phyloP scores from a whole-genome alignment of 2,329 filamentous ascomycete genomes.

The Alternaria burnsii region DNA sequence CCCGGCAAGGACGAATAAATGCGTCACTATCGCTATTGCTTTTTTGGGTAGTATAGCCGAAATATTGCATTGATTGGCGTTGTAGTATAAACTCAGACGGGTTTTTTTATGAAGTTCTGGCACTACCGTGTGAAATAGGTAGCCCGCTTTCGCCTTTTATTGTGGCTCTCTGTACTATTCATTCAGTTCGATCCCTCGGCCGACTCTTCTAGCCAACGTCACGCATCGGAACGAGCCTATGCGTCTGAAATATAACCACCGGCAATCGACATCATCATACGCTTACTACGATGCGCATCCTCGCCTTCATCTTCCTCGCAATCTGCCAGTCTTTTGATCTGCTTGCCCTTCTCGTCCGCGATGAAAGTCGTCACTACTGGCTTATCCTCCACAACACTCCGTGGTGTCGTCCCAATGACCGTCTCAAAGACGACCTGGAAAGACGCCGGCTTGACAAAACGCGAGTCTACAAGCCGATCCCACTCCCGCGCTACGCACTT shows the following conservation, averaged over 20 bases:
- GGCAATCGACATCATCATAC: not conserved
- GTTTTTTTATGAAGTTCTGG: not conserved
- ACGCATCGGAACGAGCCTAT: not conserved
- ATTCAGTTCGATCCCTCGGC: not conserved
- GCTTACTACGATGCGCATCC: conserved; percentile 12
- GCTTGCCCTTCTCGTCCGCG: not conserved
- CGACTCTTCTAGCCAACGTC: not conserved
- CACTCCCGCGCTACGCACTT: conserved; percentile 23
- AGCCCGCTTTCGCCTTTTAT: not conserved
- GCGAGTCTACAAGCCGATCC: conserved; percentile 23
- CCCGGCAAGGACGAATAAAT: not conserved
- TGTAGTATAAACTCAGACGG: not conserved
- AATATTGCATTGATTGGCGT: conserved; percentile 2
- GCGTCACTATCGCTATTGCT: not conserved
- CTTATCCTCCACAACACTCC: not conserved
- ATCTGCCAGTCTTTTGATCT: not conserved
- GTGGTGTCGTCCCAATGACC: not conserved
- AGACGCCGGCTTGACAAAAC: conserved; percentile 17
- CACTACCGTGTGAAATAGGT: not conserved
- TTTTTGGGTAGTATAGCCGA: not conserved
- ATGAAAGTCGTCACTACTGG: not conserved
- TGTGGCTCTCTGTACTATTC: not conserved
- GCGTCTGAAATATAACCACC: not conserved
- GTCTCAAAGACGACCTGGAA: conserved; percentile 23
- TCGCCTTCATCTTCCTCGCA: not conserved